Conservation (phyloP, 306 rosid genomes). For the Acacia confusa region DNA sequence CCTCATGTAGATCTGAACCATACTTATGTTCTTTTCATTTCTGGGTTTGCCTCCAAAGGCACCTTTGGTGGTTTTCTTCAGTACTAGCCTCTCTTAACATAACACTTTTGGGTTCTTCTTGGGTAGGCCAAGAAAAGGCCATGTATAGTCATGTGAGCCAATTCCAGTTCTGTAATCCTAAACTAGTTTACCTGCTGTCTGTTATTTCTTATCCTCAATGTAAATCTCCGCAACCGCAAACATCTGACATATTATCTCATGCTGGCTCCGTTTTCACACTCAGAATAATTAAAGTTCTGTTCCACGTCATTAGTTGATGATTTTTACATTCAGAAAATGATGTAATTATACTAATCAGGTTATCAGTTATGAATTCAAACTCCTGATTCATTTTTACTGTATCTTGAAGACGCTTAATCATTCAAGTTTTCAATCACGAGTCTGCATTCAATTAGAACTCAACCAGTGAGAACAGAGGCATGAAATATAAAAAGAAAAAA, state of each 20-base stretch:
- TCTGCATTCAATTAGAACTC: not conserved
- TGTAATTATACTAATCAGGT: not conserved
- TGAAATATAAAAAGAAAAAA: not conserved
- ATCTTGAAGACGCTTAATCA: not conserved
- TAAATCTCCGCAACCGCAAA: conserved; percentile 4
- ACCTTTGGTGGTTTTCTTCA: conserved; percentile 59
- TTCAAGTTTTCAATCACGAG: not conserved
- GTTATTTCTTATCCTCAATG: conserved; percentile 13
- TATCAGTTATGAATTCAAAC: not conserved
- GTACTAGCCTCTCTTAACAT: conserved; percentile 24
- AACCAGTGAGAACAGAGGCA: not conserved
- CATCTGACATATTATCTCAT: conserved; percentile 20
- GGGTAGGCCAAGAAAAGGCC: conserved; percentile 21
- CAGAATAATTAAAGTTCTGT: not conserved
- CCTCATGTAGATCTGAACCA: conserved; percentile 59
- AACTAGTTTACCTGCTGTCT: conserved; percentile 37
- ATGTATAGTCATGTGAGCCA: conserved; percentile 18
- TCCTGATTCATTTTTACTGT: not conserved
- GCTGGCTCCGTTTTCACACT: conserved; percentile 1
- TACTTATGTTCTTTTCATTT: conserved; percentile 50
- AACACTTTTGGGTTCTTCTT: not conserved
- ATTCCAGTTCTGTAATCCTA: conserved; percentile 27
- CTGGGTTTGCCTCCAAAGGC: conserved; percentile 57
- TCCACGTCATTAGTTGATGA: not conserved
- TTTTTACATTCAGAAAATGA: not conserved